A percentile compares a stretch with the other conserved stretches of the same genome.
phyloP scores from a whole-genome alignment of 805 yeast genomes.

The Metschnikowia cerradonensis region DNA sequence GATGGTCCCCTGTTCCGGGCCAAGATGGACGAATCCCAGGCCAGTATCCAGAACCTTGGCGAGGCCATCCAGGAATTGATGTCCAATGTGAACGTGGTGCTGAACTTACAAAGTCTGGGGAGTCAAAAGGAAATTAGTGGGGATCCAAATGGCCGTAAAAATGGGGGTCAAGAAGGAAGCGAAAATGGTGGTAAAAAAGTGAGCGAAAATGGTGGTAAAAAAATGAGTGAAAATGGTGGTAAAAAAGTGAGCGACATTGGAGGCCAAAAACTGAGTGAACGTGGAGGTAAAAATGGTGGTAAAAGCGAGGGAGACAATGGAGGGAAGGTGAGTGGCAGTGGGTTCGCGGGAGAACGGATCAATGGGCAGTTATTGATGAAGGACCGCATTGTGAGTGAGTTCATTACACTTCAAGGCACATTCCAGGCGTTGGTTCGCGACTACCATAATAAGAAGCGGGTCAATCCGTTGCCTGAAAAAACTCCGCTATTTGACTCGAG shows the following conservation, averaged over 20 bases:
- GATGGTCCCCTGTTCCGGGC: conserved; percentile 40
- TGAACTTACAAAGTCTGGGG: conserved; percentile 8
- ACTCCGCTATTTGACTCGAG: conserved; percentile 5
- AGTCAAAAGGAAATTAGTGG: background rate
- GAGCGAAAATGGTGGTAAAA: background rate
- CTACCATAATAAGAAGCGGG: conserved; percentile 47
- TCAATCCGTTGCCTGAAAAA: conserved; percentile 16
- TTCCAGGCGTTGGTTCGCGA: conserved; percentile 41
- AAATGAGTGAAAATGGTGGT: background rate
- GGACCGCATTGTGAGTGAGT: conserved; percentile 55
- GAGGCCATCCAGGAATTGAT: conserved; percentile 31
- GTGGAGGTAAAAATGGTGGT: conserved; percentile 4
- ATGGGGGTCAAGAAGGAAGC: background rate
- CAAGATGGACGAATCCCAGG: conserved; percentile 29
- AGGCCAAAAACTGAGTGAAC: conserved; percentile 7
- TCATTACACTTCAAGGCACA: conserved; percentile 44
- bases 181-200: background rate
- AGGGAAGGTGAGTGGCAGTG: too few relatives aligned
- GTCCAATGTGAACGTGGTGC: conserved; percentile 27
- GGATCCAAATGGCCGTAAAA: background rate
- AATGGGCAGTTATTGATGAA: conserved; percentile 39
- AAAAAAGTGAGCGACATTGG: background rate
- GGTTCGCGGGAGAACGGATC: conserved; percentile 11
- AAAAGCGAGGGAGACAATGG: conserved; percentile 7
- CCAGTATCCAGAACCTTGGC: conserved; percentile 30